Evolutionary conservation across 2,329 filamentous ascomycete species (phyloP).

Genomic region (Epichloe sylvatica): DNA sequence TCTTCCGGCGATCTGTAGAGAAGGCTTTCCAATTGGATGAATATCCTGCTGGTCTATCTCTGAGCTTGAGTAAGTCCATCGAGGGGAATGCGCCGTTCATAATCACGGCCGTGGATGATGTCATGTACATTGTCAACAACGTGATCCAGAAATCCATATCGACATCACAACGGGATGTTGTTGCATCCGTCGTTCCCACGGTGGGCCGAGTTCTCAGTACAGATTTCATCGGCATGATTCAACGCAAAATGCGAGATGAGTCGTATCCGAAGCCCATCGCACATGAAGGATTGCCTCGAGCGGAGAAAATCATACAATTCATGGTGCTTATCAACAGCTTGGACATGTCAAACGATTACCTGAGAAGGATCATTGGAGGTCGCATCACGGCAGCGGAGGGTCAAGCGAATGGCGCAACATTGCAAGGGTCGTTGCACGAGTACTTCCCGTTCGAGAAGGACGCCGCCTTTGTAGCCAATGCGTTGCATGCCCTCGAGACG

Average conservation of each 20-base stretch:
- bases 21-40: slow-evolving; percentile 97
- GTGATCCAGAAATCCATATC: slow-evolving; percentile 76
- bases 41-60: slow-evolving; percentile 60
- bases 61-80: slow-evolving; percentile 59
- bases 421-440: slow-evolving; percentile 37
- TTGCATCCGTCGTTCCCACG: slow-evolving; percentile 64
- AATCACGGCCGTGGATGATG: slow-evolving; percentile 89
- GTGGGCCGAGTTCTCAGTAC: slow-evolving; percentile 67
- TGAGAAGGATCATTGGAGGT: slow-evolving; percentile 67
- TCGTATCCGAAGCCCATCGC: slow-evolving; percentile 71
- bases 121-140: slow-evolving; percentile 97
- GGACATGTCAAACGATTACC: slow-evolving; percentile 82
- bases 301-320: slow-evolving; percentile 78
- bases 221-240: slow-evolving; percentile 94
- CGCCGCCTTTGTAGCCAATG: slow-evolving; percentile 50
- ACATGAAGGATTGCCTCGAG: slow-evolving; percentile 70
- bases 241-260: slow-evolving; percentile 95
- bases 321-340: slow-evolving; percentile 92
- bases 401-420: slow-evolving; percentile 19
- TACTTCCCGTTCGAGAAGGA: slow-evolving; percentile 75
- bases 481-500: slow-evolving; percentile 53
- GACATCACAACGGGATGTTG: slow-evolving; percentile 68
- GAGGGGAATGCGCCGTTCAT: slow-evolving; percentile 74
- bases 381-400: slow-evolving; percentile 38
- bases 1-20: slow-evolving; percentile 89